phyloP scores from a whole-genome alignment of 805 yeast species.

The Naumovozyma baii region DNA sequence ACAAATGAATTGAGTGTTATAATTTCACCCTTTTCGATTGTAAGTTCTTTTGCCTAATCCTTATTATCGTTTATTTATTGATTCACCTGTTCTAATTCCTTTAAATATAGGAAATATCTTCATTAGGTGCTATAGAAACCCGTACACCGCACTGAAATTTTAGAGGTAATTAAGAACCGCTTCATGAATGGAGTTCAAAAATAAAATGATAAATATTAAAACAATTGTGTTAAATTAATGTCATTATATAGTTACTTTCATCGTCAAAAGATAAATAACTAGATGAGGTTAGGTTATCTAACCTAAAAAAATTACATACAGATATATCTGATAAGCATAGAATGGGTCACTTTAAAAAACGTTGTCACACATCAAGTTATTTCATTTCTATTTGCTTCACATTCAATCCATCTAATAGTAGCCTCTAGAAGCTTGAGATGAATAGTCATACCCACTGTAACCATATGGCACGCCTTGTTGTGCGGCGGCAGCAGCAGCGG shows the following conservation, averaged over 20 bases:
- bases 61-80: no score
- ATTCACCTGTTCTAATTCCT: no score
- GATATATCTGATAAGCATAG: neutral
- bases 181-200: no score
- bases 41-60: no score
- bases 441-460: conserved; percentile 27
- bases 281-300: neutral
- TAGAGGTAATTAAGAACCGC: no score
- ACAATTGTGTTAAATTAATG: neutral
- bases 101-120: no score
- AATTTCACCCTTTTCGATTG: no score
- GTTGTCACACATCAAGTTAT: neutral
- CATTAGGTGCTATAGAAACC: no score
- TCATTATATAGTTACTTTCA: neutral
- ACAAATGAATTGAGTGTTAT: no score
- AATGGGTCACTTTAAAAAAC: neutral
- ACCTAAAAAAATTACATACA: neutral
- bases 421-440: conserved; percentile 29
- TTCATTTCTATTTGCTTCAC: neutral
- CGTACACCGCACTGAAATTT: no score
- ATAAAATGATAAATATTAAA: no score
- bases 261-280: neutral
- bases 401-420: conserved; percentile 22
- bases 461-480: conserved; percentile 27
- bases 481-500: conserved; percentile 9